Conservation (phyloP, 345 rosid genomes). For the Euclidium syriacum region DNA sequence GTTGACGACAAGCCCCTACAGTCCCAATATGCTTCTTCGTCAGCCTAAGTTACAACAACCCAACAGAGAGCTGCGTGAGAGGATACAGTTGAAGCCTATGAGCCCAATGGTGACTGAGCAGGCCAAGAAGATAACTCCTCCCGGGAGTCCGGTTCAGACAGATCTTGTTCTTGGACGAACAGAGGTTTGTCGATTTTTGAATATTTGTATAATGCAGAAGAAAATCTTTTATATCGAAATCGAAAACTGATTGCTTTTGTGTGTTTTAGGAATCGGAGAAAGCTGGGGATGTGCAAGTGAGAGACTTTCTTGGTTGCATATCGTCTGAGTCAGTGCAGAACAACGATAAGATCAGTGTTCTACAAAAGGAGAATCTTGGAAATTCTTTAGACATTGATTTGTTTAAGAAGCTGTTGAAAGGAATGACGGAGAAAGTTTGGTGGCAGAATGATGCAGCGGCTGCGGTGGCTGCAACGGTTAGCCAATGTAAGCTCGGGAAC, state of each 20-base stretch:
- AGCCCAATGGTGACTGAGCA: slow-evolving; percentile 31
- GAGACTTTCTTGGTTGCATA: slow-evolving; percentile 68
- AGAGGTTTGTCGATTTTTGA: slow-evolving; percentile 21
- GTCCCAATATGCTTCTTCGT: slow-evolving; percentile 47
- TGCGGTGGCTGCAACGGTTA: slow-evolving; percentile 67
- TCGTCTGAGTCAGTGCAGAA: slow-evolving; percentile 49
- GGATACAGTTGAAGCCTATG: slow-evolving; percentile 33
- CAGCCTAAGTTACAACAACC: slow-evolving; percentile 61
- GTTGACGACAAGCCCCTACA: slow-evolving; percentile 39
- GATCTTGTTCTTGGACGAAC: slow-evolving; percentile 76
- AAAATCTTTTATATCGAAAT: slow-evolving; percentile 27
- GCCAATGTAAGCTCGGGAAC: slow-evolving; percentile 66
- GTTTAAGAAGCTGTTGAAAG: slow-evolving; percentile 72
- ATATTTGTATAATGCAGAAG: not conserved
- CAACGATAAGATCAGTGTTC: slow-evolving; percentile 43
- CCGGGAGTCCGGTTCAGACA: slow-evolving; percentile 74
- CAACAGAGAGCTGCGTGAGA: slow-evolving; percentile 37
- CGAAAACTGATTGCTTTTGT: slow-evolving; percentile 12
- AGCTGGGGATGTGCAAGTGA: slow-evolving; percentile 32
- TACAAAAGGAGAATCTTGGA: slow-evolving; percentile 35
- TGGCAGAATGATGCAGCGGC: slow-evolving; percentile 96
- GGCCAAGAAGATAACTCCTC: slow-evolving; percentile 39
- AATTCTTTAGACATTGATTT: slow-evolving; percentile 54
- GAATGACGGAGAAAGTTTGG: slow-evolving; percentile 79
- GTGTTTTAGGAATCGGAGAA: slow-evolving; percentile 33